Evolutionary conservation across 805 yeast species (phyloP), one percentile per base, ranked within the genome.

Genomic region (Candida tammaniensis): DNA sequence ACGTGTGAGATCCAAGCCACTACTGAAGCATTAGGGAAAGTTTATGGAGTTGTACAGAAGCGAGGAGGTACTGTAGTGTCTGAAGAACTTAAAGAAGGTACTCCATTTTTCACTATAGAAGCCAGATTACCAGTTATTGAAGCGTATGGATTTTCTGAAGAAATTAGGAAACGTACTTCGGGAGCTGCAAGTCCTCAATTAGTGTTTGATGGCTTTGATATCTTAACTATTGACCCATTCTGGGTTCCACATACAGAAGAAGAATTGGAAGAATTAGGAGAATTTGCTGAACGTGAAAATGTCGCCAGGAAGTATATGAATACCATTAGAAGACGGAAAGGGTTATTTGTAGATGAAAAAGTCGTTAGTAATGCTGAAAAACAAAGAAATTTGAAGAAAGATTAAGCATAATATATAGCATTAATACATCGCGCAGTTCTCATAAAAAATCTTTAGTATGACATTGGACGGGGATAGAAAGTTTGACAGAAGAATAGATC

Each of bases 231-330:
- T 46, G 98, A 93, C 67, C 99, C 99, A 28, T 93, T 85, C 70
- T 93, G 99, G 99, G 95, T 93, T 11, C 99, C 99, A 10, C 86
- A 93, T 3, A 93, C 98, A 0, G 97, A 86, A 49, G 97, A 88
- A 56, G 98, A 93, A 57, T 61, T 93, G 29, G 98, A 93, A 55
- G 94, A 87, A 39, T 66, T 86, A 28, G 99, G 99, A 17, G 96
- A 86, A 44, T 75, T 76, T 46, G 95, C 96, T 1, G 98, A 93
- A 48, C 75, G 85, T 49, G 98, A 87, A 51, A 93, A 93, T 52
- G 68, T 89, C 43, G 98, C 97, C 0, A 75, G 94, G 55, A 72
- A 72, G 52, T 89, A 91, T 55, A 84, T 93, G 82, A 87, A 86
- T 44, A 64, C 64, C 13, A 77, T 93, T 28, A 74, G 99, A 52